Base-by-base conservation (phyloP, 495 filamentous ascomycete genomes). In the Margaritispora aquatica region DNA sequence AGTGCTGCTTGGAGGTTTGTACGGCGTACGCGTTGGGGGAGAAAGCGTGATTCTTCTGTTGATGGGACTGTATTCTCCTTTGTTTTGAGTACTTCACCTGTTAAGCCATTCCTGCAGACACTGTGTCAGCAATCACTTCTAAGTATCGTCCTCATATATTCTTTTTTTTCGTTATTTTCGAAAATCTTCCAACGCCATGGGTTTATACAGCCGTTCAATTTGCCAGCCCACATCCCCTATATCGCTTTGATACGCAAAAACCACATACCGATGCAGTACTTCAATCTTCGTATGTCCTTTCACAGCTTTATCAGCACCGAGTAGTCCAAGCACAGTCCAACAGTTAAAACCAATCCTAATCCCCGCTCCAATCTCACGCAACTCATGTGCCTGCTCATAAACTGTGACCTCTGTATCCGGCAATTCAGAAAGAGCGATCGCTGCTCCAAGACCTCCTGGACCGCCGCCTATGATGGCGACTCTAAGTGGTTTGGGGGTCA, bases 361-460 rank as follows among this genome's bases (percentile, higher is more conserved):
- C 0, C 78, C 78, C 0, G 75, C 77, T 5, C 78, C 78, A 2
- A 78, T 72, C 60, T 81, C 78, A 26, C 73, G 65, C 19, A 80
- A 63, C 55, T 75, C 70, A 4, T 57, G 64, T 9, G 75, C 75
- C 46, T 79, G 73, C 54, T 83, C 80, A 50, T 79, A 83, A 10
- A 81, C 65, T 4, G 61, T 73, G 2, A 77, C 68, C 10, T 73
- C 60, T 11, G 80, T 67, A 26, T 77, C 73, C 0, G 77, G 74
- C 1, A 80, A 54, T 38, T 73, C 62, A 1, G 74, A 74, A 21
- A 82, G 70, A 13, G 75, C 75, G 53, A 81, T 81, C 7, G 77
- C 78, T 0, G 77, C 70, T 24, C 70, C 70, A 0, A 82, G 67
- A 0, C 80, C 80, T 8, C 73, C 78, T 1, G 77, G 59, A 0